Percentiles rank a stretch among this genome's conserved stretches.
Evolutionary conservation across 2,329 filamentous ascomycete species (phyloP).

Genomic region (Stemphylium vesicarium): DNA sequence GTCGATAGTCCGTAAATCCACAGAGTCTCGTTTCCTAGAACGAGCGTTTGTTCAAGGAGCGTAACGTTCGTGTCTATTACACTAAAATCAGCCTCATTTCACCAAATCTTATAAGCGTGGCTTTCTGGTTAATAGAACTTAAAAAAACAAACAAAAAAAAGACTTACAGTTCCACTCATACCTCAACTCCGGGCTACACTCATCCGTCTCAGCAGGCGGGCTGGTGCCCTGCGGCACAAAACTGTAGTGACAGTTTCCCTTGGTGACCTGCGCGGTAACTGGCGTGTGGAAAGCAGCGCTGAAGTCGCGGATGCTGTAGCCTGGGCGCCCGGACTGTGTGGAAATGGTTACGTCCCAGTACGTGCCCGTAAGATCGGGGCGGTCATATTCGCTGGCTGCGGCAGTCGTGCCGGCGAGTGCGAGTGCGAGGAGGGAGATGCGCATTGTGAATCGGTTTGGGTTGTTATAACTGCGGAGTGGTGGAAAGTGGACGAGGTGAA

Average conservation of each 20-base stretch:
- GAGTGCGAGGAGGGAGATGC: too few species aligned
- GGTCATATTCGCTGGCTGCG: neutral
- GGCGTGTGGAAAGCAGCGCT: constrained; percentile 8
- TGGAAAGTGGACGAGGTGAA: too few species aligned
- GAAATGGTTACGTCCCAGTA: constrained; percentile 22
- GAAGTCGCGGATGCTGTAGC: constrained; percentile 17
- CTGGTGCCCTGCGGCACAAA: constrained; percentile 20
- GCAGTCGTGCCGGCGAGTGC: too few species aligned
- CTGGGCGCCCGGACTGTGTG: constrained; percentile 15
- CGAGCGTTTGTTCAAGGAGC: too few species aligned
- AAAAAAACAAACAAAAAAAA: too few species aligned
- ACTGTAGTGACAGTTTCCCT: constrained; percentile 19
- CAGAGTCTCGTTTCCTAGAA: neutral
- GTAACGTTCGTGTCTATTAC: too few species aligned
- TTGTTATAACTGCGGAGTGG: too few species aligned
- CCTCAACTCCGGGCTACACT: constrained; percentile 7
- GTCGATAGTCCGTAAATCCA: neutral
- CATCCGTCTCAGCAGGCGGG: constrained; percentile 12
- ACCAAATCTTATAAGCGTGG: too few species aligned
- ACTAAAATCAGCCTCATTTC: too few species aligned
- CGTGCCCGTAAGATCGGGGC: constrained; percentile 6
- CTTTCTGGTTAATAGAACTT: too few species aligned
- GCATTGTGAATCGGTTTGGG: too few species aligned
- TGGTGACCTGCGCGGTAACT: neutral
- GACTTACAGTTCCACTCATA: constrained; percentile 21